These are phyloP conservation scores for Lunularia cruciata DNA, from an alignment of 225 moss, liverwort and hornwort species.

Conservation along the genomic window DNA sequence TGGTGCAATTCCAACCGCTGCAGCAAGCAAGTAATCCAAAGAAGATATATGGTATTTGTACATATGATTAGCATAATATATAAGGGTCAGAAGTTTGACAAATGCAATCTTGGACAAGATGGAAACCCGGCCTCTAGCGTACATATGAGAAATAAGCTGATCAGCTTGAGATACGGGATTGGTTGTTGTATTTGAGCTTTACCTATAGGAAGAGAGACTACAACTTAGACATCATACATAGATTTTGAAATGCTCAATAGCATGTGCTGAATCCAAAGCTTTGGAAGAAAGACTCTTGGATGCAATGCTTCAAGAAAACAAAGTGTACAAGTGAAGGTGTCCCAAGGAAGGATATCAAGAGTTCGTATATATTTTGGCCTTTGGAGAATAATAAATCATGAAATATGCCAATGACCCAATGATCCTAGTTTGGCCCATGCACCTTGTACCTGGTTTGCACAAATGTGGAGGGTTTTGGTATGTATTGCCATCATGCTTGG, in stretches of 20 bases:
- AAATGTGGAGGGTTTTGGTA: too few species aligned
- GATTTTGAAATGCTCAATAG: background rate
- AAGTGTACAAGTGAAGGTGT: slow-evolving; percentile 18
- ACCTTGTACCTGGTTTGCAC: too few species aligned
- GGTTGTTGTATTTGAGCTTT: background rate
- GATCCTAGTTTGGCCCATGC: too few species aligned
- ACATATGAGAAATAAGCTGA: background rate
- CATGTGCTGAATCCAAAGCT: background rate
- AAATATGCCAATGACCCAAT: background rate
- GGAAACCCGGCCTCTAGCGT: background rate
- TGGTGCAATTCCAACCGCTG: background rate
- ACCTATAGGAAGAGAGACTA: background rate
- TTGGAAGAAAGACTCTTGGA: slow-evolving; percentile 17
- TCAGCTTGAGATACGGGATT: background rate
- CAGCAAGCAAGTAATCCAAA: background rate
- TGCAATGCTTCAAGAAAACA: slow-evolving; percentile 2
- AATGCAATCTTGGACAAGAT: background rate
- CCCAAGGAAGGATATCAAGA: background rate
- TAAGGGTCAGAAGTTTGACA: background rate
- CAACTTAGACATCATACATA: background rate
- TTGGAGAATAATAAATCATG: background rate
- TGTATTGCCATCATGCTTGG: too few species aligned
- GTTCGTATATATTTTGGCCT: slow-evolving; percentile 5
- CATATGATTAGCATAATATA: background rate
- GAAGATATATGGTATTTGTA: background rate